These are phyloP conservation scores for Brassica incana DNA, from an alignment of 345 rosid species.

Conservation along the genomic window DNA sequence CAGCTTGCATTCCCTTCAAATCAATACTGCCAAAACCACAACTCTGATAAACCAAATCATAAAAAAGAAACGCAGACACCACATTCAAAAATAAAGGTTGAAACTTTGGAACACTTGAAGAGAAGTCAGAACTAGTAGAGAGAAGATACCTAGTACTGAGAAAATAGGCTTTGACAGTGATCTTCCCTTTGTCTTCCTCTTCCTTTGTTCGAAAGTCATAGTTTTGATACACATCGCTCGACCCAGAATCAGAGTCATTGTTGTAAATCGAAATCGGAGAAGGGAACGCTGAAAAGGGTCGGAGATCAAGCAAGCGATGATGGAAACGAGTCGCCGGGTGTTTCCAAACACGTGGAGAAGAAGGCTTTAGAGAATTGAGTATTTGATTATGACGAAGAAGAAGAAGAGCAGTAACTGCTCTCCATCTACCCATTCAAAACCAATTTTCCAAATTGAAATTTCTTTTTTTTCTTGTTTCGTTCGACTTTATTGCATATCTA, in stretches of 20 bases:
- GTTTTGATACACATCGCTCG: slow-evolving; percentile 41
- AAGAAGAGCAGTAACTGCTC: slow-evolving; percentile 49
- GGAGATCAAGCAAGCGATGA: slow-evolving; percentile 21
- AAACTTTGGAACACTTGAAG: not conserved
- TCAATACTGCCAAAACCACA: slow-evolving; percentile 93
- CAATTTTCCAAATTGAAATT: not conserved
- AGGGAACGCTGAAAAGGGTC: slow-evolving; percentile 63
- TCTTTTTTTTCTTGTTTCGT: not conserved
- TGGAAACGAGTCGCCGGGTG: not conserved
- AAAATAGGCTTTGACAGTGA: slow-evolving; percentile 80
- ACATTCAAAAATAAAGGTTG: slow-evolving; percentile 9
- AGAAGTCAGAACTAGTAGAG: not conserved
- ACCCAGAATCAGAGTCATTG: slow-evolving; percentile 55
- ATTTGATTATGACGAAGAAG: slow-evolving; percentile 42
- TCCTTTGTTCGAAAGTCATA: slow-evolving; percentile 45
- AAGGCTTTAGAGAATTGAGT: slow-evolving; percentile 15
- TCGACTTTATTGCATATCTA: not conserved
- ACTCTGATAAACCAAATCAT: slow-evolving; percentile 60
- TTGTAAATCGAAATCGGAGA: slow-evolving; percentile 43
- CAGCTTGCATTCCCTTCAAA: slow-evolving; percentile 95
- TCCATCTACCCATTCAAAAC: slow-evolving; percentile 80
- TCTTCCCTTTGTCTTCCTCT: slow-evolving; percentile 61
- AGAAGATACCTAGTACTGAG: slow-evolving; percentile 69
- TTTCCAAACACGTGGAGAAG: slow-evolving; percentile 15
- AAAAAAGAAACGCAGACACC: slow-evolving; percentile 25